Evolutionary conservation across 176 grass and related monocot species (phyloP), one percentile per base, ranked within the genome.

Genomic region (Saccharum spontaneum): DNA sequence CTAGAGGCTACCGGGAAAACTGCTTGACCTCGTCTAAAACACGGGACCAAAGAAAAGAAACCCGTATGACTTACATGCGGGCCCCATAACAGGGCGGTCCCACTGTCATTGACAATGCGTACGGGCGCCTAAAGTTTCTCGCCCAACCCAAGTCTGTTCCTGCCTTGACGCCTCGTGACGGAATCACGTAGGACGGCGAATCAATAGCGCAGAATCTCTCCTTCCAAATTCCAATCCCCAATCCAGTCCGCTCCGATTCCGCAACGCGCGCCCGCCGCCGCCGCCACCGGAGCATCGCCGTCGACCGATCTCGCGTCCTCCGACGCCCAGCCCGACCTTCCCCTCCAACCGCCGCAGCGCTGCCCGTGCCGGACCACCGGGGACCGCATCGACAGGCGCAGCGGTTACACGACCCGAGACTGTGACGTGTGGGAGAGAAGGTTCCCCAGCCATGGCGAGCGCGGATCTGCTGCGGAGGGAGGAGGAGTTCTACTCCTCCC

Each of bases 401-500:
- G 37, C 40, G 17, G 18, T 6, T 5, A 11, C 30, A 26, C 3
- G 9, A 13, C 7, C 14, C 4, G 81, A 22, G 38, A 15, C 12
- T 7, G 64, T 4, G 40, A 63, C 60, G 60, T 63, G n/a, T 5
- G 23, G 5, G 55, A 41, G 45, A 54, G 3, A 3, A 33, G 8
- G 43, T 24, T 38, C 44, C 3, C 43, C 41, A 63, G n/a, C 36
- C 90, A 97, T 97, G 94, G 91, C 91, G 81, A 90, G 69, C 75
- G 89, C 86, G 34, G 94, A 97, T 82, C 83, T 97, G 79, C 77
- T 93, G 85, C 78, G 88, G 78, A 83, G 89, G 49, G 87, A 93
- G 91, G 94, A 93, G 86, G 91, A 93, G 73, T 91, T 90, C 79
- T 92, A 79, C 85, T 68, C 83, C 49, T 95, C 92, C 61, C 64